Conservation (phyloP, 805 yeast species). For the Candida vartiovaarae region DNA sequence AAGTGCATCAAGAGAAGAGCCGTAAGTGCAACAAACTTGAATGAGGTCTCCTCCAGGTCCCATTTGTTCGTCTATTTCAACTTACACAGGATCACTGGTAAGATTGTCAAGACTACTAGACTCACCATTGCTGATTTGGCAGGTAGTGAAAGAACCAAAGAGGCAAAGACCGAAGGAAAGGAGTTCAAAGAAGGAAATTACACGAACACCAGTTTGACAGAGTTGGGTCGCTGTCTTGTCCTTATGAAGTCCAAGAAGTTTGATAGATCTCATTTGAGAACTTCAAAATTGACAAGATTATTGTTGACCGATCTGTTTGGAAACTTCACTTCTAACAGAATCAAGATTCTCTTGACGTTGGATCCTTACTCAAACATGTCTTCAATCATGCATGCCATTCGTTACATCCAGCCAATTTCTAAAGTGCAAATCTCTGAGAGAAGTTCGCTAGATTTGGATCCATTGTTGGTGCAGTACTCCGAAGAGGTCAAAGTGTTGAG, state of each 20-base stretch:
- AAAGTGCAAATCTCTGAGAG: conserved; percentile 20
- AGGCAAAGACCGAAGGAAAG: conserved; percentile 38
- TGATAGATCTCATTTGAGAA: conserved; percentile 37
- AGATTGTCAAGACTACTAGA: conserved; percentile 26
- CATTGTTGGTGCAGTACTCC: conserved; percentile 4
- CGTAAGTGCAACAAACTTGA: conserved; percentile 36
- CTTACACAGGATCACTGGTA: conserved; percentile 24
- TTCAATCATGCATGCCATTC: conserved; percentile 19
- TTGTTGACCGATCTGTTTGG: conserved; percentile 36
- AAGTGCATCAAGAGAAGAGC: conserved; percentile 34
- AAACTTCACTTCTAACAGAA: conserved; percentile 14
- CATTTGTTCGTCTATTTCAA: conserved; percentile 45
- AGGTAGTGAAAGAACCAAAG: conserved; percentile 44
- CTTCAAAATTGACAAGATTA: conserved; percentile 42
- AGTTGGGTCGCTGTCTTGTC: conserved; percentile 42
- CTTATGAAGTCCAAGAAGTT: conserved; percentile 31
- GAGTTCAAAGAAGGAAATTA: conserved; percentile 40
- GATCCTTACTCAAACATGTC: conserved; percentile 21
- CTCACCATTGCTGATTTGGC: conserved; percentile 46
- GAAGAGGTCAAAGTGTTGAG: conserved; percentile 18
- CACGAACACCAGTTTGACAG: conserved; percentile 42
- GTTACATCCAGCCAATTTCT: conserved; percentile 24
- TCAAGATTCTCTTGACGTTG: conserved; percentile 21
- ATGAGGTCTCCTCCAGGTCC: conserved; percentile 40
- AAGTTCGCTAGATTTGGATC: conserved; percentile 11